These are phyloP conservation scores for Alliaria petiolata DNA, from an alignment of 345 rosid genomes.

Conservation along the genomic window DNA sequence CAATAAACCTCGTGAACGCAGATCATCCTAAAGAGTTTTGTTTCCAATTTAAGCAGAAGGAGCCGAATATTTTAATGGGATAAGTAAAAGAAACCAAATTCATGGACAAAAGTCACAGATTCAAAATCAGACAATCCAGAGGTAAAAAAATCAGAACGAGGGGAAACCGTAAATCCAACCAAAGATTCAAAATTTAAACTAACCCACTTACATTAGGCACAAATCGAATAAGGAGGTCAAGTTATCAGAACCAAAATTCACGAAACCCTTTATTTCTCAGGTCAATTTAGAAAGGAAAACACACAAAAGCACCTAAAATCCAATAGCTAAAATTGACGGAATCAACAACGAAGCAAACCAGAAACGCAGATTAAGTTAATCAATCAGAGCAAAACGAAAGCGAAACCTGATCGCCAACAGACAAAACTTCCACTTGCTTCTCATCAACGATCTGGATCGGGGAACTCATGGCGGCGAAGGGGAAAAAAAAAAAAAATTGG, in stretches of 20 bases:
- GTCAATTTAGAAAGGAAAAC: neutral
- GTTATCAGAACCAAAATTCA: neutral
- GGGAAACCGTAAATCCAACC: neutral
- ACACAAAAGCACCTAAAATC: conserved; percentile 27
- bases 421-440: conserved; percentile 18
- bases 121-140: neutral
- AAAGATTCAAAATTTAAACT: neutral
- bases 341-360: neutral
- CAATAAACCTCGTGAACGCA: neutral
- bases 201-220: neutral
- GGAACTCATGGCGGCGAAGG: conserved; percentile 31
- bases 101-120: neutral
- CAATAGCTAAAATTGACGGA: neutral
- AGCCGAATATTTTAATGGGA: neutral
- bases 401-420: conserved; percentile 29
- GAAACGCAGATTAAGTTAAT: neutral
- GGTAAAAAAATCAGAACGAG: neutral
- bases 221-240: neutral
- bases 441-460: conserved; percentile 30
- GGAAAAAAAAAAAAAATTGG: neutral
- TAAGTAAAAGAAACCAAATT: neutral
- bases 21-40: neutral
- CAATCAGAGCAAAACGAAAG: neutral
- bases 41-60: neutral
- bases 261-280: conserved; percentile 12